Conservation (phyloP, 345 rosid genomes). For the Arabidopsis arenosa region DNA sequence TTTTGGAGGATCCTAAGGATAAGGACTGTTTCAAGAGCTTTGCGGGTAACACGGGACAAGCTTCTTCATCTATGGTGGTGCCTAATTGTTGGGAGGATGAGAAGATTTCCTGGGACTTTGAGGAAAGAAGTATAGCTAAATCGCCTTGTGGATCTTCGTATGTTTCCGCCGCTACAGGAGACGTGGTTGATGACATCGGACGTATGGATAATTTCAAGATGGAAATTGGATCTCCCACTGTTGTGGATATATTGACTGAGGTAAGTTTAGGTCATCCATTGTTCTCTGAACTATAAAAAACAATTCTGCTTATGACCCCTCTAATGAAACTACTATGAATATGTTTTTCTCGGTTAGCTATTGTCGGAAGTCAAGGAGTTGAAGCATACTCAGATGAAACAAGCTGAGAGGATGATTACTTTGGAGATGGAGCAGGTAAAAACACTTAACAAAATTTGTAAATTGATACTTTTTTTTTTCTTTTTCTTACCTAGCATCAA, state of each 20-base stretch:
- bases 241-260: slow-evolving; percentile 42
- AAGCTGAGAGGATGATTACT: slow-evolving; percentile 44
- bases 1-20: slow-evolving; percentile 30
- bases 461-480: not conserved
- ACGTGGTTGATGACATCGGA: slow-evolving; percentile 37
- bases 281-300: not conserved
- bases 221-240: slow-evolving; percentile 33
- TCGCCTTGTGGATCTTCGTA: slow-evolving; percentile 38
- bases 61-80: slow-evolving; percentile 31
- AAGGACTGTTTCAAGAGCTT: slow-evolving; percentile 20
- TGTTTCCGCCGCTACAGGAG: slow-evolving; percentile 40
- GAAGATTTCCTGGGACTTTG: slow-evolving; percentile 14
- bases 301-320: not conserved
- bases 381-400: slow-evolving; percentile 50
- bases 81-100: slow-evolving; percentile 40
- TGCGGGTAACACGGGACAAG: slow-evolving; percentile 12
- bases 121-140: slow-evolving; percentile 31
- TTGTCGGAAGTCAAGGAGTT: slow-evolving; percentile 48
- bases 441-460: not conserved
- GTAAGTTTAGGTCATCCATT: slow-evolving; percentile 37
- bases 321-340: not conserved
- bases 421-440: slow-evolving; percentile 66
- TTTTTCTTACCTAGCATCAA: not conserved
- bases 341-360: slow-evolving; percentile 44
- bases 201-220: slow-evolving; percentile 11